Conservation (phyloP, 805 yeast genomes). For the Saccharomyces cerevisiae region DNA sequence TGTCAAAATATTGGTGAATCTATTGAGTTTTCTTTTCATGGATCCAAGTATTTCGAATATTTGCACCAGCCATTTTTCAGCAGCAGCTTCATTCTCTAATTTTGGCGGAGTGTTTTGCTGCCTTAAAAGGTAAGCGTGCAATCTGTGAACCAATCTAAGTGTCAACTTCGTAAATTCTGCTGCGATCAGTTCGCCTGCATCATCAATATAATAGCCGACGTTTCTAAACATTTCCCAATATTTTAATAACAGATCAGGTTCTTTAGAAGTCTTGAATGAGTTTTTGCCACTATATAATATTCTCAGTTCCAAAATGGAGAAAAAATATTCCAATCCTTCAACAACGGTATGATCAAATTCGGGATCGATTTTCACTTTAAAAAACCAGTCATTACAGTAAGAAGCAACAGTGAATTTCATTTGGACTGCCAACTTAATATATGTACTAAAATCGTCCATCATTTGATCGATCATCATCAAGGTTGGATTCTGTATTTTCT, state of each 20-base stretch:
- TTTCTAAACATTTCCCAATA: conserved; percentile 74
- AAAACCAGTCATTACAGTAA: conserved; percentile 59
- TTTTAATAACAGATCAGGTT: conserved; percentile 79
- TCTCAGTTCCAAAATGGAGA: conserved; percentile 68
- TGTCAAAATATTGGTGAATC: conserved; percentile 63
- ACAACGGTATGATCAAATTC: conserved; percentile 60
- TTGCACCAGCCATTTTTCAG: conserved; percentile 59
- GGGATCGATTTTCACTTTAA: conserved; percentile 54
- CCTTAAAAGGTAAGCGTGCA: conserved; percentile 61
- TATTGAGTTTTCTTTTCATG: conserved; percentile 69
- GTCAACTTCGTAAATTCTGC: conserved; percentile 63
- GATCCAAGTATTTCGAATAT: conserved; percentile 66
- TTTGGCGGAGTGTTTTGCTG: conserved; percentile 60
- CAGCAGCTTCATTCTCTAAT: conserved; percentile 32
- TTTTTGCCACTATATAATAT: conserved; percentile 66
- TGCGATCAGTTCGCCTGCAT: conserved; percentile 78
- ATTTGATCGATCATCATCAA: conserved; percentile 95
- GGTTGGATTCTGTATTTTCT: conserved; percentile 73
- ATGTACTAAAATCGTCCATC: conserved; percentile 74
- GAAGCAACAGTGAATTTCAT: conserved; percentile 60
- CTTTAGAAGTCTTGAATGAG: conserved; percentile 76
- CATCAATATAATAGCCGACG: conserved; percentile 69
- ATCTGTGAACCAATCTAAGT: conserved; percentile 56
- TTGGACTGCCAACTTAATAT: conserved; percentile 65
- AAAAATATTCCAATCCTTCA: conserved; percentile 66